These are phyloP conservation scores for Antitrichia curtipendula DNA, from an alignment of 225 moss, liverwort and hornwort species.

Conservation along the genomic window DNA sequence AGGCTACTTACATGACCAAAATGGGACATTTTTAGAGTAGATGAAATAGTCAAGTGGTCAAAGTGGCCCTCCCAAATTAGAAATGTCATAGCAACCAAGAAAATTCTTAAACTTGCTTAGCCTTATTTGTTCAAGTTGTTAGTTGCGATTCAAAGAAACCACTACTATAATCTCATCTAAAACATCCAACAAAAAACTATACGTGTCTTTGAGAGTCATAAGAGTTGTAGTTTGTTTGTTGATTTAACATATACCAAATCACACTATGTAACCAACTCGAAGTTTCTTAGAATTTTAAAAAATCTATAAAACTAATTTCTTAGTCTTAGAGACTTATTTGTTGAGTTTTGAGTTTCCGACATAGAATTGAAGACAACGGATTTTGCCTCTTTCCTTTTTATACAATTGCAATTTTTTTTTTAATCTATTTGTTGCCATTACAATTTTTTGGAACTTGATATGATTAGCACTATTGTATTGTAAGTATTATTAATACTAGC, in stretches of 20 bases:
- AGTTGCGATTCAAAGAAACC: fast-evolving
- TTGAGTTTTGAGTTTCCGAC: no score
- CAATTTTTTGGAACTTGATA: neutral
- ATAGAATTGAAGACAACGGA: neutral
- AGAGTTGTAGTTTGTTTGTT: neutral
- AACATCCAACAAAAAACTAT: neutral
- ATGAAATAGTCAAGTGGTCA: neutral
- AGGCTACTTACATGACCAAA: neutral
- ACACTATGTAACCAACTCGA: neutral
- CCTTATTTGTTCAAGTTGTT: neutral
- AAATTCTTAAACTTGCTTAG: neutral
- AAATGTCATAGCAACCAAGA: neutral
- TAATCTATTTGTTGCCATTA: neutral
- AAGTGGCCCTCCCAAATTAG: neutral
- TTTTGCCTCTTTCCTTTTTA: neutral
- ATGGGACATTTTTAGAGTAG: neutral
- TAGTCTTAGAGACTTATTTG: neutral
- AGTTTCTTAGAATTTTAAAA: neutral
- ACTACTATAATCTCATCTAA: neutral
- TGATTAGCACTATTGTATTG: no score
- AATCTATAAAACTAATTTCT: neutral
- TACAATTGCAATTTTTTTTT: neutral
- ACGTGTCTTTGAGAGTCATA: neutral
- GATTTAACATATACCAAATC: neutral
- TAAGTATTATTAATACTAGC: neutral